Conservation (phyloP, 1,139 yeast species). For the Geotrichum siamense region DNA sequence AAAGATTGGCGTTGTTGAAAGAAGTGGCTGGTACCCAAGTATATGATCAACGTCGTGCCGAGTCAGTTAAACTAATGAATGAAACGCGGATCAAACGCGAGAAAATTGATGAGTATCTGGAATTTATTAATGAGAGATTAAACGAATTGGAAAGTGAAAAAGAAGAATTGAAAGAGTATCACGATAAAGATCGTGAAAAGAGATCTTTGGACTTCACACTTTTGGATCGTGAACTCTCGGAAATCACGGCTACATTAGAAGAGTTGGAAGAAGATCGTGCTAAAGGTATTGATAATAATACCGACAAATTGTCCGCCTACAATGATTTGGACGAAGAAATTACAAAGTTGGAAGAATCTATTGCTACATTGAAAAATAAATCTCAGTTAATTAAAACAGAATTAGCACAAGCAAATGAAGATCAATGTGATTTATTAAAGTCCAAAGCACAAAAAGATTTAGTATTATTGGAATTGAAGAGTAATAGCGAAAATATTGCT, state of each 20-base stretch:
- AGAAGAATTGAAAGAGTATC: conserved; percentile 63
- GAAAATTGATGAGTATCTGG: conserved; percentile 68
- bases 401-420: conserved; percentile 43
- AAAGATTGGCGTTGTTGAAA: conserved; percentile 68
- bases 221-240: conserved; percentile 66
- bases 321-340: conserved; percentile 42
- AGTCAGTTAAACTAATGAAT: conserved; percentile 72
- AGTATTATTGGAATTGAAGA: conserved; percentile 24
- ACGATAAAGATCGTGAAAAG: conserved; percentile 57
- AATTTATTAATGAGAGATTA: conserved; percentile 62
- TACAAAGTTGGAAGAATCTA: conserved; percentile 45
- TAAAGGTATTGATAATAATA: conserved; percentile 43
- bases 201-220: conserved; percentile 70
- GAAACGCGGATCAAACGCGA: conserved; percentile 62
- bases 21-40: conserved; percentile 95
- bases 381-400: conserved; percentile 37
- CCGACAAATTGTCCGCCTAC: conserved; percentile 41
- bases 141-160: conserved; percentile 77
- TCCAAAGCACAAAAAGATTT: conserved; percentile 34
- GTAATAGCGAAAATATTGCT: conserved; percentile 18
- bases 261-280: conserved; percentile 54
- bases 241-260: conserved; percentile 55
- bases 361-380: conserved; percentile 40
- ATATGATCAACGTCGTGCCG: conserved; percentile 73
- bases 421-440: conserved; percentile 39